Base-by-base conservation (phyloP, 306 rosid genomes). In the Inga laurina region DNA sequence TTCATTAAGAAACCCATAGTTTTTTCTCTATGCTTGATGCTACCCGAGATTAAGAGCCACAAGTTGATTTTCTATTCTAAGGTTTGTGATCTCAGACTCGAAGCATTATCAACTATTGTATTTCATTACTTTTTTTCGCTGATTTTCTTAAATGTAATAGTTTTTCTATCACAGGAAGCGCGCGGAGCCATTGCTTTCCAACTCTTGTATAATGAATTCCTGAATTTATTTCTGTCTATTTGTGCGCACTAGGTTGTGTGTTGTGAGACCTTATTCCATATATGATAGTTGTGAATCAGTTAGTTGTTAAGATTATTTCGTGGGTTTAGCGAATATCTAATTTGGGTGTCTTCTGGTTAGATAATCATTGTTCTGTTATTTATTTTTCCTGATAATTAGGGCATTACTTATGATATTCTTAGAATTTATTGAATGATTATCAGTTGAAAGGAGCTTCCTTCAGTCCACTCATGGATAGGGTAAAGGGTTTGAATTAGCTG, bases 381-480 rank as follows among this genome's bases (percentile, higher is more conserved):
- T 52, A 4, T 18, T 2, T 6, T 45, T 11, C 3, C 22, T 52
- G n/a, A 44, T 39, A 74, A 66, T 14, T 65, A 41, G 57, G 37
- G 24, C 43, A 48, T 12, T 61, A 41, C 43, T 39, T 39, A 5
- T 39, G 8, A 39, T 39, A 39, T 39, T 39, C 43, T 39, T 39
- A 6, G 43, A 39, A 39, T 39, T 39, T 39, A 5, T 39, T 39
- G 43, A 39, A 6, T 39, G 43, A 6, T 39, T 39, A 39, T 39
- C 43, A 39, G 43, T 39, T 39, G 43, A 39, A 39, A 39, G 43
- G 98, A 94, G 98, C 91, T 94, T 90, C 75, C 97, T 92, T 94
- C 97, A 88, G 98, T 91, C 97, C 98, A 94, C 98, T 89, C 97
- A 94, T 86, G 89, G 98, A 86, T 41, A 67, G 89, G 87, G 87